These are phyloP conservation scores for Annulohypoxylon bovei DNA, from an alignment of 495 filamentous ascomycete species.

Conservation along the genomic window DNA sequence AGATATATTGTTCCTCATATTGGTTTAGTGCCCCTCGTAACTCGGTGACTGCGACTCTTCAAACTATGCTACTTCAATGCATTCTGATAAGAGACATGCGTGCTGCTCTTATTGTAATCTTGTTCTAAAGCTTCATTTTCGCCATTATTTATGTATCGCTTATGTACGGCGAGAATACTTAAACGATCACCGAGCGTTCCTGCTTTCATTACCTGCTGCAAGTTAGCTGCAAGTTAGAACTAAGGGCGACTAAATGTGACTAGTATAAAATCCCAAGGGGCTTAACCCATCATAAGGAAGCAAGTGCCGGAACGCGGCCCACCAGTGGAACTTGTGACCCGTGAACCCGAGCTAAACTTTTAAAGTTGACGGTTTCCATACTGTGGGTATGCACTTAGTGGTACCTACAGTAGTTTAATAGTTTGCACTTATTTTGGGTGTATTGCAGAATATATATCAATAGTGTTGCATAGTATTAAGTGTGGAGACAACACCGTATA, in stretches of 20 bases:
- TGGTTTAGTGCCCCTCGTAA: slow-evolving; percentile 17
- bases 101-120: background rate
- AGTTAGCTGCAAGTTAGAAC: slow-evolving; percentile 24
- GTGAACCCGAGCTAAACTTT: background rate
- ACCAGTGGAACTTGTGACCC: slow-evolving; percentile 13
- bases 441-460: background rate
- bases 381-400: background rate
- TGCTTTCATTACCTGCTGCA: slow-evolving; percentile 25
- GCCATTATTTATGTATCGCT: background rate
- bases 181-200: slow-evolving; percentile 15
- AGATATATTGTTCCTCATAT: slow-evolving; percentile 30
- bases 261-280: slow-evolving; percentile 10
- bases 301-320: slow-evolving; percentile 37
- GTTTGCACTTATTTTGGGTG: background rate
- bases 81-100: slow-evolving; percentile 4
- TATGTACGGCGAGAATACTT: slow-evolving; percentile 1
- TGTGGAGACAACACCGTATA: background rate
- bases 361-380: slow-evolving; percentile 13
- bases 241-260: background rate
- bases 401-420: slow-evolving; percentile 8
- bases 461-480: background rate
- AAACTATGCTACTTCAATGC: background rate
- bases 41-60: background rate
- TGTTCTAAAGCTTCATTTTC: background rate
- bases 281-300: slow-evolving; percentile 19